Evolutionary conservation across 208 protist species (phyloP).

Genomic region (Naegleria gruberi): DNA sequence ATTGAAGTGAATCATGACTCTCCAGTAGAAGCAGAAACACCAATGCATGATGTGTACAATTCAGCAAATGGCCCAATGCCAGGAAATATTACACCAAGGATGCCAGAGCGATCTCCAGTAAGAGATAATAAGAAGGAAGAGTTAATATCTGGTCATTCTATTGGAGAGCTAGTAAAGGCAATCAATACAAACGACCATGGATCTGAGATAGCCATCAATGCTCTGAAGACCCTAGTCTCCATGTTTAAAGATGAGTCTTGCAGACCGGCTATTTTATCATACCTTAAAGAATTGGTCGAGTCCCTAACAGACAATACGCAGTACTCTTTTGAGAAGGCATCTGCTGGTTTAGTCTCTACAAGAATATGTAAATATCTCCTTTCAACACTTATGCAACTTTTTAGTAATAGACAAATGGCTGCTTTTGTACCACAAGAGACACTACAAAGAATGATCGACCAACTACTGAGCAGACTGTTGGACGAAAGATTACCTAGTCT

Average conservation of each 20-base stretch:
- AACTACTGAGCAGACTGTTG: not conserved
- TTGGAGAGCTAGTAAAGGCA: not conserved
- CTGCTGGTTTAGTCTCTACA: not conserved
- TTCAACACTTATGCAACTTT: not conserved
- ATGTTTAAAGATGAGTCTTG: not conserved
- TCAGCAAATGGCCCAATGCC: not conserved
- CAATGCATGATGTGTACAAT: not conserved
- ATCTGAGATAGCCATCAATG: not conserved
- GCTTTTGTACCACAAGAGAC: not conserved
- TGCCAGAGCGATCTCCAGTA: not conserved
- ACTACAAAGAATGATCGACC: not conserved
- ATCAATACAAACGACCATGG: not conserved
- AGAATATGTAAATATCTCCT: constrained; percentile 18
- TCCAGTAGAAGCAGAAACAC: not conserved
- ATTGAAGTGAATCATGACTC: not conserved
- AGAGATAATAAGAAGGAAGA: not conserved
- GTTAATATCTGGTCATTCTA: not conserved
- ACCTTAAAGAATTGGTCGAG: not conserved
- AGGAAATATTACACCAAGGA: not conserved
- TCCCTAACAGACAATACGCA: not conserved
- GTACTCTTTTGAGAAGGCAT: not conserved
- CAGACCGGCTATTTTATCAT: not conserved
- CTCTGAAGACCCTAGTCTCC: not conserved
- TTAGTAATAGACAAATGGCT: not conserved
- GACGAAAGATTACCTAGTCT: not conserved